These are phyloP conservation scores for Pyrenophora seminiperda DNA, from an alignment of 2,329 filamentous ascomycete species.

Conservation along the genomic window DNA sequence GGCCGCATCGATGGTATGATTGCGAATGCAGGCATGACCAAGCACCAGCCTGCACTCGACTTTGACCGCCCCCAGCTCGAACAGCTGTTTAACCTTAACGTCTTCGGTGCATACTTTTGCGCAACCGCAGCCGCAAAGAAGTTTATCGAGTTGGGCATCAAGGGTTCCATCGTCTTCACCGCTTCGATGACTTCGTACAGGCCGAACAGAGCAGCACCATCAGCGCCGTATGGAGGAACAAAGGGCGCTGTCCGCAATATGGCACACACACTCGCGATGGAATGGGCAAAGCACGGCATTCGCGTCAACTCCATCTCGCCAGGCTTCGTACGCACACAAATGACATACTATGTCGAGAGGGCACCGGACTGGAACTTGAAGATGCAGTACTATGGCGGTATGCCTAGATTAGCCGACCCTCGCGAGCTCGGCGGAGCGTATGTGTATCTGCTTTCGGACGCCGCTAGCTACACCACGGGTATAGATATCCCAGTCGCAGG, in stretches of 20 bases:
- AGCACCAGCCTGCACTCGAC: slow-evolving; percentile 59
- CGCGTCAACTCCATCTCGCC: slow-evolving; percentile 85
- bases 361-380: slow-evolving; percentile 59
- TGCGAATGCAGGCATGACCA: slow-evolving; percentile 58
- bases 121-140: slow-evolving; percentile 54
- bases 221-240: slow-evolving; percentile 54
- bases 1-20: slow-evolving; percentile 59
- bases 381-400: slow-evolving; percentile 61
- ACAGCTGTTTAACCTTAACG: slow-evolving; percentile 56
- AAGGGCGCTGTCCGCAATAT: slow-evolving; percentile 53
- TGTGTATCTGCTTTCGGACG: slow-evolving; percentile 55
- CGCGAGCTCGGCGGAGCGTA: slow-evolving; percentile 59
- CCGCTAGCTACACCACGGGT: slow-evolving; percentile 56
- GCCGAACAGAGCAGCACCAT: slow-evolving; percentile 58
- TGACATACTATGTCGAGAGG: slow-evolving; percentile 58
- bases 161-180: slow-evolving; percentile 57
- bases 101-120: slow-evolving; percentile 54
- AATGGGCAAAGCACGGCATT: slow-evolving; percentile 82
- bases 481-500: slow-evolving; percentile 58
- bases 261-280: slow-evolving; percentile 68
- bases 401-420: slow-evolving; percentile 58
- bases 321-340: slow-evolving; percentile 80
- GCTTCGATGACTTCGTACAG: slow-evolving; percentile 58
- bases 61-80: slow-evolving; percentile 58
- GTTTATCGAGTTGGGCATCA: slow-evolving; percentile 54